Evolutionary conservation across 1,284 basidiomycete species (phyloP).

Genomic region (Fistulina hepatica): DNA sequence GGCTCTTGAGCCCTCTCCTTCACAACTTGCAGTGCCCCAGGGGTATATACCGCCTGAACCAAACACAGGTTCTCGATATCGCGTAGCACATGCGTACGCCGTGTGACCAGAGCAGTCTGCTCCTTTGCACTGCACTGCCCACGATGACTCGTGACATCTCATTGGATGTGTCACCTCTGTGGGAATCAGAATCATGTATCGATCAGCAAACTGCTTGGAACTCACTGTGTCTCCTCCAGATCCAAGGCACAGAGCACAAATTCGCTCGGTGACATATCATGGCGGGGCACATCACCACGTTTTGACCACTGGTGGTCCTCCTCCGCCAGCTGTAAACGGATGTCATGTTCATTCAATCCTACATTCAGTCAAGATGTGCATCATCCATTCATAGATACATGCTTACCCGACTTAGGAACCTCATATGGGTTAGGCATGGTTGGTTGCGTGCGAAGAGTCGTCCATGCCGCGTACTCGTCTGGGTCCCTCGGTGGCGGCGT

Average conservation of each 20-base stretch:
- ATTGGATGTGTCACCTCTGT: background rate
- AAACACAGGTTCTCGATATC: background rate
- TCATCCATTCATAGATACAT: background rate
- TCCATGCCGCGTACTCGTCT: background rate
- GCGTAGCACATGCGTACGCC: background rate
- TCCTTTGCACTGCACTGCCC: background rate
- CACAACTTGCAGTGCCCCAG: constrained; percentile 1
- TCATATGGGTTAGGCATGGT: constrained; percentile 8
- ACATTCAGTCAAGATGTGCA: background rate
- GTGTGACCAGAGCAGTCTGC: background rate
- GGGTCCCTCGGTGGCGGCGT: no score
- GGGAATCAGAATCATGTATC: background rate
- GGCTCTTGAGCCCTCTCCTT: no score
- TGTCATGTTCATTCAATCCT: constrained; percentile 2
- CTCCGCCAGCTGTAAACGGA: background rate
- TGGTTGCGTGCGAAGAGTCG: background rate
- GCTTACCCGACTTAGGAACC: background rate
- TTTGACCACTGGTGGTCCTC: background rate
- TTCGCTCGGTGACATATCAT: background rate
- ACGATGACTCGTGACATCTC: background rate
- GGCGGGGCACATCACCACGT: background rate
- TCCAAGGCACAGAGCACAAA: constrained; percentile 6
- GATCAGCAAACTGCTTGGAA: background rate
- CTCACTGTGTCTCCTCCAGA: constrained; percentile 8
- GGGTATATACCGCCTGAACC: constrained; percentile 4